These are phyloP conservation scores for Coemansia sp. DNA, from an alignment of 192 early-diverging fungal genomes.

Conservation along the genomic window DNA sequence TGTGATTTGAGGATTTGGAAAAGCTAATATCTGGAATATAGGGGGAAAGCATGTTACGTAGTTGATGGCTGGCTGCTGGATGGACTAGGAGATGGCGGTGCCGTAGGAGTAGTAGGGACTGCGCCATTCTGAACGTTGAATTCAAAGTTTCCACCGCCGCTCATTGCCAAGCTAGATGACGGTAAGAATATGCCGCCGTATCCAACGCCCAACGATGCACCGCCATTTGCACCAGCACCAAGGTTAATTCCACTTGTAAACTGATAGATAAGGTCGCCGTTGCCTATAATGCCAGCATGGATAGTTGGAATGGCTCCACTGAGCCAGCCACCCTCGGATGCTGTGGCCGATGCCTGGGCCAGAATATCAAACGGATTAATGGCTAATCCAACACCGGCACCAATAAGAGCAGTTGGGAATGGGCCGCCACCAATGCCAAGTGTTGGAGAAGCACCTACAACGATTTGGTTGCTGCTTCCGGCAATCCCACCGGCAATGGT, in stretches of 20 bases:
- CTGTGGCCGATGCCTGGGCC: conserved; percentile 16
- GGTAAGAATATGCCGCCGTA: conserved; percentile 39
- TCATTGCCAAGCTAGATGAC: conserved; percentile 5
- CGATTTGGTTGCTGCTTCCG: conserved; percentile 4
- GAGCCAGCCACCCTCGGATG: conserved; percentile 27
- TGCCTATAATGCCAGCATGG: conserved; percentile 5
- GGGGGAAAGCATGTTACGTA: neutral
- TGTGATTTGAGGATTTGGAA: neutral
- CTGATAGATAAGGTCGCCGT: conserved; percentile 12
- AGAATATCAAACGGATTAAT: conserved; percentile 17
- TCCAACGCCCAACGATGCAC: conserved; percentile 3
- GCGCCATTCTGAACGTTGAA: conserved; percentile 19
- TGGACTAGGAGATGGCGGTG: neutral
- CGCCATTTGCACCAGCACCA: conserved; percentile 10
- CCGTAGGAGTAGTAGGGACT: neutral
- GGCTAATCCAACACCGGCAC: conserved; percentile 6
- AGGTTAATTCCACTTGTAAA: conserved; percentile 8
- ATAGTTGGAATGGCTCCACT: conserved; percentile 17
- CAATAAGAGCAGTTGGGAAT: conserved; percentile 11
- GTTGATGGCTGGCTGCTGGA: neutral
- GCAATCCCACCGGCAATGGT: conserved; percentile 16
- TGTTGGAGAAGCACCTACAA: conserved; percentile 11
- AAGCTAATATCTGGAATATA: neutral
- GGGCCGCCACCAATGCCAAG: conserved; percentile 22
- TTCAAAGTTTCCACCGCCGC: conserved; percentile 14